Base-by-base conservation (phyloP, 2,329 filamentous ascomycete species). In the Talaromyces sp. region DNA sequence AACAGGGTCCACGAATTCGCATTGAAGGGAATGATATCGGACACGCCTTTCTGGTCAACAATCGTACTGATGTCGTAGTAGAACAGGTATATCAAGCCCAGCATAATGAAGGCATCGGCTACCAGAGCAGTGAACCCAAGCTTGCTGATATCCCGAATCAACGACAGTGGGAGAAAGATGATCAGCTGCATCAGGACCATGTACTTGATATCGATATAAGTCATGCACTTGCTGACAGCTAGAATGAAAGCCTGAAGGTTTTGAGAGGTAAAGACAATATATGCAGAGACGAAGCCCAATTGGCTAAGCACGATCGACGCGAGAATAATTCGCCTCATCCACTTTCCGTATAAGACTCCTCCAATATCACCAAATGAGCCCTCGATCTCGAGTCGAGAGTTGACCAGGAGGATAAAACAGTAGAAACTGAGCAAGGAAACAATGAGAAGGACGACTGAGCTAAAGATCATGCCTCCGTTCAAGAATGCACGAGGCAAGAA, bases 331-430 rank as follows among this genome's bases (percentile, higher is more conserved):
- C 84, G 87, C 63, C 93, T 86, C 89, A 99, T 90, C 84, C 89
- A 93, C 65, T 88, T 89, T 64, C 95, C 95, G 73, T 95, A 99
- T 17, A 99, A 82, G 53, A 91, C 87, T 55, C 91, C 92, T 58
- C 96, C 95, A 78, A 99, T 96, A 70, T 98, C 95, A 75, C 95
- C 95, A 77, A 98, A 99, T 0, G 95, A 98, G n/a, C 90, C 92
- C 55, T 93, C 89, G 29, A 98, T 85, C 71, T 86, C 89, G 55
- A 96, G 80, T 35, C 95, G 89, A 1, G 92, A 95, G 62, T 88
- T 88, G 64, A 97, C 92, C 32, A 99, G 84, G 14, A 99, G 82
- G 49, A 99, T 92, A 76, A 99, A 99, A 78, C 93, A 97, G 80
- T 97, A 96, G 77, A 96, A 99, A 73, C 93, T 97, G 62, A 99